These are phyloP conservation scores for Arachnomyces sp. DNA, from an alignment of 2,329 filamentous ascomycete genomes.

Conservation along the genomic window DNA sequence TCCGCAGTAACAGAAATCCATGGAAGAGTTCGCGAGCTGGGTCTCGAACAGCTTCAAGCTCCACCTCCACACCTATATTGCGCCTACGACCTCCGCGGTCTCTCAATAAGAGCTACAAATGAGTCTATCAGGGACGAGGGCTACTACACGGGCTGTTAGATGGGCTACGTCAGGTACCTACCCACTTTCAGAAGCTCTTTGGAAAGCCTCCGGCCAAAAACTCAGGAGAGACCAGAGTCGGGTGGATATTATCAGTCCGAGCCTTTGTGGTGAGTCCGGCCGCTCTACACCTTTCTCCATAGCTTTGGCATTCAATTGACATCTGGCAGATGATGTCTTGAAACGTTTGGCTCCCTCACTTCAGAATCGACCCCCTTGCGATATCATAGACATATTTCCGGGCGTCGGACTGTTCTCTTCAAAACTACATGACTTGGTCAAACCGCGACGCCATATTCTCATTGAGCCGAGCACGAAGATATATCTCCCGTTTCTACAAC, in stretches of 20 bases:
- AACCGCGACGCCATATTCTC: slow-evolving; percentile 74
- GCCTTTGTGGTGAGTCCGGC: slow-evolving; percentile 25
- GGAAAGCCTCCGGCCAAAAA: slow-evolving; percentile 2
- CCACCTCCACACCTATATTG: too few species aligned
- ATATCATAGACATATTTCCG: slow-evolving; percentile 80
- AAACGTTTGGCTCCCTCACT: slow-evolving; percentile 62
- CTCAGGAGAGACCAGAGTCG: slow-evolving; percentile 9
- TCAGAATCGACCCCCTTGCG: slow-evolving; percentile 63
- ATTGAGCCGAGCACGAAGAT: slow-evolving; percentile 59
- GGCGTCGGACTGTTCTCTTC: slow-evolving; percentile 70
- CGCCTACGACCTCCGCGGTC: too few species aligned
- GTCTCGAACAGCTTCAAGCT: too few species aligned
- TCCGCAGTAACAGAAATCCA: too few species aligned
- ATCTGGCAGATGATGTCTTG: slow-evolving; percentile 54
- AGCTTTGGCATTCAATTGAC: neutral
- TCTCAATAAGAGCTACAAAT: too few species aligned
- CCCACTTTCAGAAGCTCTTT: slow-evolving; percentile 17
- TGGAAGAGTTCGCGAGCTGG: too few species aligned
- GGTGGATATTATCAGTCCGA: slow-evolving; percentile 23
- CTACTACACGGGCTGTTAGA: too few species aligned
- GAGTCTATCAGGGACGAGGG: too few species aligned
- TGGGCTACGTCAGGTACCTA: slow-evolving; percentile 16
- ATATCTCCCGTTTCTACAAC: slow-evolving; percentile 54
- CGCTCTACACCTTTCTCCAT: neutral
- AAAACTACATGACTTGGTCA: slow-evolving; percentile 63